A percentile compares a stretch with the other conserved stretches of the same genome.
Conservation (phyloP, 352 stramenopile genomes). For the Pythium dissotocum region DNA sequence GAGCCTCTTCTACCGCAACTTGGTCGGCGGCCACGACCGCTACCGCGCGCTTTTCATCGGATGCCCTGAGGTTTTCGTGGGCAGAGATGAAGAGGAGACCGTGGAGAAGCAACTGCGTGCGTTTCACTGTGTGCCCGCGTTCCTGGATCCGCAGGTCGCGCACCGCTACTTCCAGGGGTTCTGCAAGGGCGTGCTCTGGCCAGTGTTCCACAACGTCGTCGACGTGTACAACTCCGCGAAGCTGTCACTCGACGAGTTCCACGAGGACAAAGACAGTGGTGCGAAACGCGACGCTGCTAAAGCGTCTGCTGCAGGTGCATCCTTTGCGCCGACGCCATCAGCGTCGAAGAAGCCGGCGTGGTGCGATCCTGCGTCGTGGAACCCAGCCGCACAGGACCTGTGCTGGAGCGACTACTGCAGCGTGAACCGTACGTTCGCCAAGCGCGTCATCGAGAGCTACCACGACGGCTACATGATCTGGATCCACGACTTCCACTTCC, state of each 20-base stretch:
- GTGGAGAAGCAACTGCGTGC: conserved; percentile 77
- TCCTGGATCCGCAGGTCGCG: conserved; percentile 87
- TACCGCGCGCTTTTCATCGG: conserved; percentile 72
- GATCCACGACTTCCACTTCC: conserved; percentile 98
- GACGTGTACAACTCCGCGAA: conserved; percentile 93
- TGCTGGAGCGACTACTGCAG: conserved; percentile 82
- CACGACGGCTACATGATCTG: conserved; percentile 91
- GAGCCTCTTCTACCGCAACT: conserved; percentile 75
- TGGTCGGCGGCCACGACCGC: conserved; percentile 49
- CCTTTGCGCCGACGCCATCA: background rate
- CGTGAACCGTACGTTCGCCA: conserved; percentile 55
- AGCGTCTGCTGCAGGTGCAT: background rate
- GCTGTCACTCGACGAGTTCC: conserved; percentile 54
- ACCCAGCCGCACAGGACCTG: conserved; percentile 70
- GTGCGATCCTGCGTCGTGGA: conserved; percentile 74
- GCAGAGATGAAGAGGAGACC: conserved; percentile 52
- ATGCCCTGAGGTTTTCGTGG: conserved; percentile 75
- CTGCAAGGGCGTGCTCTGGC: conserved; percentile 98
- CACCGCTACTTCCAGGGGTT: conserved; percentile 92
- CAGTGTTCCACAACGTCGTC: conserved; percentile 96
- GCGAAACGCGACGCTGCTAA: background rate
- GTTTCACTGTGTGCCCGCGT: conserved; percentile 96
- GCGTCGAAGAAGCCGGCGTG: conserved; percentile 30
- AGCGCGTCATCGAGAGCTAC: conserved; percentile 66
- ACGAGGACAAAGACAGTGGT: background rate